Conservation (phyloP, 495 filamentous ascomycete species). For the Staphylotrichum longicolle region DNA sequence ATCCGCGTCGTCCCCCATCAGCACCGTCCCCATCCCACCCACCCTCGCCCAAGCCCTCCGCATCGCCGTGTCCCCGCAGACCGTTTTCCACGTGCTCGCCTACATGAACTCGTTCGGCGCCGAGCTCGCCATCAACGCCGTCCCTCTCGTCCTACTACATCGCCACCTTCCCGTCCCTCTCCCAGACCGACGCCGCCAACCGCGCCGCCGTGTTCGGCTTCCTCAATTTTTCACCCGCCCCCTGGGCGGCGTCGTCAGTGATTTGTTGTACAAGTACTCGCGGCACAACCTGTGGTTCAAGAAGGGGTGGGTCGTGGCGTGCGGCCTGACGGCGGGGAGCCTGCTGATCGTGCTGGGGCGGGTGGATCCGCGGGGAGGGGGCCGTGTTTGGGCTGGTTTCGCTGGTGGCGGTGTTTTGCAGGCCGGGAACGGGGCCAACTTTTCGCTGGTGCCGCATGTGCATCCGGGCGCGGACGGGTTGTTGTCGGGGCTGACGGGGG, state of each 20-base stretch:
- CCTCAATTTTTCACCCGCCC: conserved; percentile 77
- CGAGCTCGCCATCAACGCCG: conserved; percentile 81
- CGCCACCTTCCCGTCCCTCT: conserved; percentile 69
- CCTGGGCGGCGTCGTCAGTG: conserved; percentile 69
- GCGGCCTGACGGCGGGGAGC: conserved; percentile 61
- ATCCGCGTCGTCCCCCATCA: background rate
- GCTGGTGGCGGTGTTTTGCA: conserved; percentile 76
- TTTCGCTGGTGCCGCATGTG: conserved; percentile 80
- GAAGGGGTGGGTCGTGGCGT: conserved; percentile 65
- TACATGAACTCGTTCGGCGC: conserved; percentile 85
- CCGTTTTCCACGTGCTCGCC: conserved; percentile 61
- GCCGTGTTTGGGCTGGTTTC: conserved; percentile 77
- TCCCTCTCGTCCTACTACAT: conserved; percentile 76
- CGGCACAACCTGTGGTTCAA: conserved; percentile 66
- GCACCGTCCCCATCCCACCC: no score
- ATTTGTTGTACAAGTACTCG: conserved; percentile 64
- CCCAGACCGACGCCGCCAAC: conserved; percentile 67
- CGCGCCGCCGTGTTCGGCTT: conserved; percentile 93
- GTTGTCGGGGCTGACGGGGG: conserved; percentile 74
- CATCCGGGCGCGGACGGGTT: conserved; percentile 67
- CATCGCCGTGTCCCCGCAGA: conserved; percentile 57
- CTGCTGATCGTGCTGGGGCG: conserved; percentile 71
- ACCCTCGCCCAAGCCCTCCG: conserved; percentile 57
- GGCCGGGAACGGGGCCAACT: conserved; percentile 81
- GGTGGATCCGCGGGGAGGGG: conserved; percentile 52